Evolutionary conservation across 2,329 filamentous ascomycete species (phyloP).

Genomic region (Anthostomella pinea): DNA sequence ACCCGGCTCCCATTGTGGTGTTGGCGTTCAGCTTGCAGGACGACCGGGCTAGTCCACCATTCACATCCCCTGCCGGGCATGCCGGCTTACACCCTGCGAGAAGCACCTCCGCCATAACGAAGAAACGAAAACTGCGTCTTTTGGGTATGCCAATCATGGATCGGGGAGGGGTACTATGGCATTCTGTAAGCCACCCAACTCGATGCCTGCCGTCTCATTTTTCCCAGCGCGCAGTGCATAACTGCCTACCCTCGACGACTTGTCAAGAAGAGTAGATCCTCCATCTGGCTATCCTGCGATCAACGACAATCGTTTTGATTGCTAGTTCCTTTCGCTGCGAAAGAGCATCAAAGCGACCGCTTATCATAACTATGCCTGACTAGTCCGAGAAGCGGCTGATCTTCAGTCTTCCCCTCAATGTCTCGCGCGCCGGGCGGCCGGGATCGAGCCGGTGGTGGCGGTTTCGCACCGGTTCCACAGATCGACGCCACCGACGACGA

Average conservation of each 20-base stretch:
- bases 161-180: not conserved
- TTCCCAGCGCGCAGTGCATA: no score
- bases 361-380: no score
- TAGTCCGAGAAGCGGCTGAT: no score
- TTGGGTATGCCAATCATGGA: not conserved
- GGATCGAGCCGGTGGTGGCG: slow-evolving; percentile 6
- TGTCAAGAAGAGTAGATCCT: not conserved
- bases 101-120: slow-evolving; percentile 1
- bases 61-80: slow-evolving; percentile 4
- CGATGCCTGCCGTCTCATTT: not conserved
- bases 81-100: slow-evolving; percentile 6
- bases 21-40: slow-evolving; percentile 11
- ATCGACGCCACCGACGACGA: slow-evolving; percentile 13
- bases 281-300: not conserved
- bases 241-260: no score
- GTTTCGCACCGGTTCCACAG: slow-evolving; percentile 22
- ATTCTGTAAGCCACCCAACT: not conserved
- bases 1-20: slow-evolving; percentile 9
- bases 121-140: slow-evolving; percentile 5
- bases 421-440: slow-evolving; percentile 12
- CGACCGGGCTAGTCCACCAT: slow-evolving; percentile 10
- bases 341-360: no score
- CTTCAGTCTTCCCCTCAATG: no score
- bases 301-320: not conserved
- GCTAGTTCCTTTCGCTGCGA: no score